A percentile compares a stretch with the other conserved stretches of the same genome.
Conservation (phyloP, 2,329 filamentous ascomycete genomes). For the Stromatinia cepivora region DNA sequence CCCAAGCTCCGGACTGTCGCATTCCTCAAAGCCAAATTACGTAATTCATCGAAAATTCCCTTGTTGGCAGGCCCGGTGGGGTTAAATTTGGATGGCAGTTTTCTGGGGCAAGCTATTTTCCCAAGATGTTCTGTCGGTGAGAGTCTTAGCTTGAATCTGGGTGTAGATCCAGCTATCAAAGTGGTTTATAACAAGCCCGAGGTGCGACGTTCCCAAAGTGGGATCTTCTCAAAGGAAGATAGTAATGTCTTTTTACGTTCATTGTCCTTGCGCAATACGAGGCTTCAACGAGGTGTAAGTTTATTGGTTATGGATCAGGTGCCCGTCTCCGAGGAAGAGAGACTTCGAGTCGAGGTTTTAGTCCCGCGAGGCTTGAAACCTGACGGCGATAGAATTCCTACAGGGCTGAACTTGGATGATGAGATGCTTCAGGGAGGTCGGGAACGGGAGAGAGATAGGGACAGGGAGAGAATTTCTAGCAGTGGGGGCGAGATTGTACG, state of each 20-base stretch:
- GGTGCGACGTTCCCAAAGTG: conserved; percentile 52
- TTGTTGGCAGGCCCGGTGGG: conserved; percentile 56
- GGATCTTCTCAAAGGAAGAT: conserved; percentile 56
- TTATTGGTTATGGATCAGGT: conserved; percentile 60
- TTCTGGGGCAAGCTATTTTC: conserved; percentile 57
- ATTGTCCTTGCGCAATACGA: conserved; percentile 54
- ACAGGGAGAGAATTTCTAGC: conserved; percentile 27
- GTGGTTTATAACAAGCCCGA: conserved; percentile 58
- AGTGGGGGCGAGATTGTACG: conserved; percentile 6
- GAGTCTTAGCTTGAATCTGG: conserved; percentile 54
- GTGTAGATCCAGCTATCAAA: conserved; percentile 58
- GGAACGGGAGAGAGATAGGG: conserved; percentile 33
- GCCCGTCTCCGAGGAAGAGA: conserved; percentile 61
- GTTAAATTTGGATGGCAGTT: conserved; percentile 63
- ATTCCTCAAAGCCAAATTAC: conserved; percentile 58
- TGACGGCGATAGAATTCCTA: conserved; percentile 44
- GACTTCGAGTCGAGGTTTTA: conserved; percentile 52
- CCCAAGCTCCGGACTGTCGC: conserved; percentile 61
- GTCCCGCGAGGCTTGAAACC: conserved; percentile 50
- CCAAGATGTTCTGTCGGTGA: conserved; percentile 58
- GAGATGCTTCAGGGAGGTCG: conserved; percentile 26
- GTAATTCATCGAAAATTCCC: conserved; percentile 56
- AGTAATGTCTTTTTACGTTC: conserved; percentile 51
- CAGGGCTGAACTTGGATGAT: conserved; percentile 39
- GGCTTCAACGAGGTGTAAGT: conserved; percentile 45